Evolutionary conservation across 2,329 filamentous ascomycete genomes (phyloP).

Genomic region (Annulohypoxylon truncatum): DNA sequence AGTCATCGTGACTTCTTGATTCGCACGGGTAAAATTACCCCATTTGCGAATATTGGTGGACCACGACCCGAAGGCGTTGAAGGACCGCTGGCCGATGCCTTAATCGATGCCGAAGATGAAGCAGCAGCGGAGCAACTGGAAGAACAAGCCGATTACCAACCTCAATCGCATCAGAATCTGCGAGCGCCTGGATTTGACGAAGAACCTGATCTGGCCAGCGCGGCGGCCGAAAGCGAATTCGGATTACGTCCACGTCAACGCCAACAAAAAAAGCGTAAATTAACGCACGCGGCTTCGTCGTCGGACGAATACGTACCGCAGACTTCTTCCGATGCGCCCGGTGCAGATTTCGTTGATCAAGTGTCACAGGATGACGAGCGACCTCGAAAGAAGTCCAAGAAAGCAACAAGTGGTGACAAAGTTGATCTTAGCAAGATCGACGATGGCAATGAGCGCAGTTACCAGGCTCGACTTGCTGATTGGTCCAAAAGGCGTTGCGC

Average conservation of each 20-base stretch:
- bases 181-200: conserved; percentile 78
- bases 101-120: conserved; percentile 86
- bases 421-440: conserved; percentile 74
- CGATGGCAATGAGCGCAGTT: conserved; percentile 88
- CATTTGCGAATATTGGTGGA: conserved; percentile 83
- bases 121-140: conserved; percentile 63
- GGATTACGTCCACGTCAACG: conserved; percentile 66
- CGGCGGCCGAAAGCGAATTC: conserved; percentile 63
- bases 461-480: conserved; percentile 76
- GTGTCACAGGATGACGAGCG: conserved; percentile 56
- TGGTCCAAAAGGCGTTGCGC: conserved; percentile 77
- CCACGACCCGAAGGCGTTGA: conserved; percentile 70
- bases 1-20: conserved; percentile 90
- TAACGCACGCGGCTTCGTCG: conserved; percentile 52
- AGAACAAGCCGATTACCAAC: conserved; percentile 58
- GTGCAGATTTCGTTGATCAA: conserved; percentile 49
- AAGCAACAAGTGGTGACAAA: conserved; percentile 54
- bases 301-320: conserved; percentile 61
- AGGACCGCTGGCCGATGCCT: conserved; percentile 78
- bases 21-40: conserved; percentile 96
- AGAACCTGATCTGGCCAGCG: conserved; percentile 52
- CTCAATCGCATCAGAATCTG: conserved; percentile 77
- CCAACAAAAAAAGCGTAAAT: conserved; percentile 66
- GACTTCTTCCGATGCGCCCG: conserved; percentile 44
- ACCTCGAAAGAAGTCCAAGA: conserved; percentile 56